Evolutionary conservation across 805 yeast genomes (phyloP).

Genomic region (Tetrapisispora namnaoensis): DNA sequence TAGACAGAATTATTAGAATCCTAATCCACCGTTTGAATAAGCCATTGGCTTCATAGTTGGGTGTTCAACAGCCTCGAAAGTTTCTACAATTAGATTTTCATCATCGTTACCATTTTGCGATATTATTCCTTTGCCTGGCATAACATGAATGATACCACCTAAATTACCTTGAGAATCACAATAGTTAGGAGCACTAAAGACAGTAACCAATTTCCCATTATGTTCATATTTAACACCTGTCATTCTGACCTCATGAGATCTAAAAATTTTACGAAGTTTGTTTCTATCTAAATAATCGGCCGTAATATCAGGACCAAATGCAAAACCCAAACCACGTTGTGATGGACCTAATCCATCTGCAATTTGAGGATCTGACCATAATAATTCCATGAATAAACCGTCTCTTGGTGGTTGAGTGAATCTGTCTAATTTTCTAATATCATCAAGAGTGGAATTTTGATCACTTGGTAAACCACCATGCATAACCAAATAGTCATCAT

Average conservation of each 20-base stretch:
- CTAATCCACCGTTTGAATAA: constrained; percentile 47
- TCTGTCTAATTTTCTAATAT: constrained; percentile 62
- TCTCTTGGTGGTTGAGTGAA: constrained; percentile 82
- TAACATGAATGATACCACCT: constrained; percentile 80
- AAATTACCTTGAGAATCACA: constrained; percentile 86
- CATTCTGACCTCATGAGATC: constrained; percentile 95
- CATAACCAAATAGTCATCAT: constrained; percentile 72
- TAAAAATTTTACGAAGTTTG: constrained; percentile 64
- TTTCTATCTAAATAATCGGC: constrained; percentile 64
- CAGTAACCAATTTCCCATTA: constrained; percentile 75
- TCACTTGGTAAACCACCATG: constrained; percentile 92
- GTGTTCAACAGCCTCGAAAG: constrained; percentile 77
- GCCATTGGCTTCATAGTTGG: constrained; percentile 95
- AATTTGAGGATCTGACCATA: constrained; percentile 95
- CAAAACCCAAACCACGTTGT: constrained; percentile 90
- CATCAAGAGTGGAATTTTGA: constrained; percentile 60
- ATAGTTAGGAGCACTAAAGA: constrained; percentile 97
- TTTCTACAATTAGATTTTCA: constrained; percentile 42
- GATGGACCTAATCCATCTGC: constrained; percentile 73
- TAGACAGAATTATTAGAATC: constrained; percentile 13
- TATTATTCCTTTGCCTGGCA: constrained; percentile 27
- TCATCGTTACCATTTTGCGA: constrained; percentile 37
- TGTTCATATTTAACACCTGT: constrained; percentile 86
- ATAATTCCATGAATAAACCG: constrained; percentile 89
- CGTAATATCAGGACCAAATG: constrained; percentile 95